Base-by-base conservation (phyloP, 768 basidiomycete species). In the Mycena amicta region DNA sequence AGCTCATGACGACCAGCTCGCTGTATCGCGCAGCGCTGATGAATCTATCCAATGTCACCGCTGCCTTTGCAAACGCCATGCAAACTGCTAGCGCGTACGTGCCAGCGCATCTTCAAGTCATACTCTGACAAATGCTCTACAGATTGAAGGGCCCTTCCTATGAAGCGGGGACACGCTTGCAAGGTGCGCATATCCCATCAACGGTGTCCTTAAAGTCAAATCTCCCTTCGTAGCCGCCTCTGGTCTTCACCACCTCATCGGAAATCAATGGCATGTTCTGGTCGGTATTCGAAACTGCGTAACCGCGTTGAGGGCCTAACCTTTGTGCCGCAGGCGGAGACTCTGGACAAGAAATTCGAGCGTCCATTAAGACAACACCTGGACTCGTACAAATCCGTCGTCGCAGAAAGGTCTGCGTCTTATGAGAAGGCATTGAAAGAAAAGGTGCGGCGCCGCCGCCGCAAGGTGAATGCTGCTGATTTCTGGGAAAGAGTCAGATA, bases 211-310 rank as follows among this genome's bases (percentile, higher is more conserved):
- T 55, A 47, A 47, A 40, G 54, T 63, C 31, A 60, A 40, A 49
- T 46, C 45, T 39, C 49, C 22, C 49, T 50, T 31, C 55, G 22
- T 16, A 63, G 93, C 92, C 27, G 87, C 91, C 26, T 87, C 90
- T 20, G 95, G 95, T 4, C 75, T 98, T 43, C 93, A 96, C 71
- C 91, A 95, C 71, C 83, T 98, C 63, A 88, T 96, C 65, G 87
- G 89, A 50, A 96, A 95, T 70, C 92, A 95, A 64, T 94, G 92
- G 83, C 92, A 94, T 71, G 86, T 98, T 56, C 76, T 98, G 70
- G 93, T 93, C 60, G 59, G 87, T 79, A 8, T 56, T 54, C n/a
- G n/a, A n/a, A n/a, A n/a, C n/a, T n/a, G n/a, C n/a, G n/a, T n/a
- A n/a, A n/a, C n/a, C n/a, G n/a, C n/a, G n/a, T n/a, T n/a, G n/a